These are phyloP conservation scores for Cyclostephanos invisitatus DNA, from an alignment of 108 stramenopile genomes.

Conservation along the genomic window DNA sequence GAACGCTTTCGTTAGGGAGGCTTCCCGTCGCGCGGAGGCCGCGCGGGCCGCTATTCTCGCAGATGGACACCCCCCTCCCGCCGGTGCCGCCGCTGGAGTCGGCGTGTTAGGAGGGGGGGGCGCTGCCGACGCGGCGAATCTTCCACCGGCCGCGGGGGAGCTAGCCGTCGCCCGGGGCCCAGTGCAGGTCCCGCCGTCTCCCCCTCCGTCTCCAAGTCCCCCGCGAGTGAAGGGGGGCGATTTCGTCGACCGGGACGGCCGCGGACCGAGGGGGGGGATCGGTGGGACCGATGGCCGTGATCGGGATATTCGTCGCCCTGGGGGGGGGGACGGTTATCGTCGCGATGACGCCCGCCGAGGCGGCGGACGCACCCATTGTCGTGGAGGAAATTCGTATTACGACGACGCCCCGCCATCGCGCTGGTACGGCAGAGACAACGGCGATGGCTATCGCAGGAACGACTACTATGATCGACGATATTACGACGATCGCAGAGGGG, in stretches of 20 bases:
- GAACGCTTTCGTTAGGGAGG: constrained; percentile 57
- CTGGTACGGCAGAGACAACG: not conserved
- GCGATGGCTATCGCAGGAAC: constrained; percentile 3
- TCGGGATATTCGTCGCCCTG: not conserved
- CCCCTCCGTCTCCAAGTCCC: constrained; percentile 38
- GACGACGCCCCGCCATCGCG: not conserved
- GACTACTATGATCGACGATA: not conserved
- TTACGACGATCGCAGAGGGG: constrained; percentile 9
- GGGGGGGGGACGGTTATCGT: not conserved
- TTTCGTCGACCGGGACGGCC: constrained; percentile 1
- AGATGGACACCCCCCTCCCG: constrained; percentile 17
- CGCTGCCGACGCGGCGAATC: not conserved
- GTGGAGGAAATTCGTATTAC: not conserved
- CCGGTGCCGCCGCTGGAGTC: constrained; percentile 11
- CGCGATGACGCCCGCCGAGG: constrained; percentile 1
- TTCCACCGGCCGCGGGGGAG: not conserved
- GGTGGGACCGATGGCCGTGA: not conserved
- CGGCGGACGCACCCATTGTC: not conserved
- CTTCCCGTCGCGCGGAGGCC: constrained; percentile 57
- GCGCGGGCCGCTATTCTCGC: constrained; percentile 46
- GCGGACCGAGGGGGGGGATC: not conserved
- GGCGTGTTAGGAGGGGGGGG: not conserved
- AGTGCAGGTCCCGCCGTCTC: constrained; percentile 33
- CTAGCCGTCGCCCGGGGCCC: constrained; percentile 14
- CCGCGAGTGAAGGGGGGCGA: constrained; percentile 5